Conservation (phyloP, 768 basidiomycete species). For the Suillus tomentosus region DNA sequence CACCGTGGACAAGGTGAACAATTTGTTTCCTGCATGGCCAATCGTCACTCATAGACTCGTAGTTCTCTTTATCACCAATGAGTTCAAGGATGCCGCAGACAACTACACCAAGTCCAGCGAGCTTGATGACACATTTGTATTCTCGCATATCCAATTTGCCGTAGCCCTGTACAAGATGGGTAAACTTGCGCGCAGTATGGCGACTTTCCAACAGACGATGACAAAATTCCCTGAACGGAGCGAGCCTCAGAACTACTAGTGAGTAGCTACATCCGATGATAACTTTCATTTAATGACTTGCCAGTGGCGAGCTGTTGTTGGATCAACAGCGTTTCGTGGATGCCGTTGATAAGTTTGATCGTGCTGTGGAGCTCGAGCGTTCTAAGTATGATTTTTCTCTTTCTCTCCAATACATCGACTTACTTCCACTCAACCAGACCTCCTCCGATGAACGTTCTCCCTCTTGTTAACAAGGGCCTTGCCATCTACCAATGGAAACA, state of each 20-base stretch:
- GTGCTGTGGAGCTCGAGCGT: constrained; percentile 86
- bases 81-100: constrained; percentile 81
- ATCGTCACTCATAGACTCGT: constrained; percentile 1
- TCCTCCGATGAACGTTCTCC: constrained; percentile 79
- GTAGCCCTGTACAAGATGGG: constrained; percentile 95
- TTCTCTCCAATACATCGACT: neutral
- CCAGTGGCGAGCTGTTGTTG: constrained; percentile 89
- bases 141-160: constrained; percentile 95
- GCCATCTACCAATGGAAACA: constrained; percentile 96
- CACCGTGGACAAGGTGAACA: constrained; percentile 90
- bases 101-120: constrained; percentile 91
- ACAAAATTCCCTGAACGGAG: constrained; percentile 82
- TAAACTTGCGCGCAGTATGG: constrained; percentile 80
- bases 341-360: constrained; percentile 90
- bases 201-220: constrained; percentile 84
- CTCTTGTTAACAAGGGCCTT: constrained; percentile 97
- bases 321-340: constrained; percentile 90
- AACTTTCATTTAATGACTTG: neutral
- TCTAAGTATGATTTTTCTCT: constrained; percentile 49
- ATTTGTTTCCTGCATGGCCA: neutral
- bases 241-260: constrained; percentile 97
- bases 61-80: constrained; percentile 95
- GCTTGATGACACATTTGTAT: constrained; percentile 88
- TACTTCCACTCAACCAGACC: constrained; percentile 23
- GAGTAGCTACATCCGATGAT: constrained; percentile 28